Evolutionary conservation across 805 yeast species (phyloP).

Genomic region (Cyberlindnera sargentensis): DNA sequence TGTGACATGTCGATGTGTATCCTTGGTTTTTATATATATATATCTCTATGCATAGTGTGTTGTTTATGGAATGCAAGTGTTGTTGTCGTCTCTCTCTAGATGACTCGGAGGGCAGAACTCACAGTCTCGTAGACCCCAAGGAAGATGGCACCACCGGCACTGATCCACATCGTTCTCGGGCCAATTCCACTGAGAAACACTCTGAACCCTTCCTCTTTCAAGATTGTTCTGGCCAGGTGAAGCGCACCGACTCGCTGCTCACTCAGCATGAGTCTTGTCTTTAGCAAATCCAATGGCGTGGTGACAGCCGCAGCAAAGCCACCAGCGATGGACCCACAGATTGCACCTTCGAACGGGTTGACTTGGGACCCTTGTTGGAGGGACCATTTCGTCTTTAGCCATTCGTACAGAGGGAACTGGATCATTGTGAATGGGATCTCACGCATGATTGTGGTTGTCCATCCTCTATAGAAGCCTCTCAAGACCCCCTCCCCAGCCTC

Average conservation of each 20-base stretch:
- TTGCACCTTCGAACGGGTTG: slow-evolving; percentile 70
- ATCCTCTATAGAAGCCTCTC: slow-evolving; percentile 84
- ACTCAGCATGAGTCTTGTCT: slow-evolving; percentile 80
- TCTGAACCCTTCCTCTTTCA: slow-evolving; percentile 63
- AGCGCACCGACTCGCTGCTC: slow-evolving; percentile 39
- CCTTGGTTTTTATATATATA: too few species aligned
- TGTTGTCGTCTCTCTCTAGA: too few species aligned
- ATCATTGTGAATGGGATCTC: slow-evolving; percentile 96
- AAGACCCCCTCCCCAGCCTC: slow-evolving; percentile 71
- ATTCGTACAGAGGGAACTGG: slow-evolving; percentile 92
- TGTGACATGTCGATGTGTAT: too few species aligned
- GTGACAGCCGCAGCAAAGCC: slow-evolving; percentile 77
- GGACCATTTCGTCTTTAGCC: slow-evolving; percentile 58
- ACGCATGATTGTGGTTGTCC: slow-evolving; percentile 85
- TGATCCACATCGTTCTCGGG: slow-evolving; percentile 95
- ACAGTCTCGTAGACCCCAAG: slow-evolving; percentile 82
- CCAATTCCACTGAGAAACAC: slow-evolving; percentile 84
- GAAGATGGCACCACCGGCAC: slow-evolving; percentile 97
- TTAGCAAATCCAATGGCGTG: slow-evolving; percentile 73
- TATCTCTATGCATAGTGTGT: too few species aligned
- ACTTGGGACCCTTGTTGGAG: slow-evolving; percentile 32
- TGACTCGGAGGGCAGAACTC: slow-evolving; percentile 6
- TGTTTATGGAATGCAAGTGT: too few species aligned
- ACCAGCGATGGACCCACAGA: slow-evolving; percentile 79
- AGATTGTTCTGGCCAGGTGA: slow-evolving; percentile 43